Conservation (phyloP, 768 basidiomycete genomes). For the Chalciporus pseudorubinellus region DNA sequence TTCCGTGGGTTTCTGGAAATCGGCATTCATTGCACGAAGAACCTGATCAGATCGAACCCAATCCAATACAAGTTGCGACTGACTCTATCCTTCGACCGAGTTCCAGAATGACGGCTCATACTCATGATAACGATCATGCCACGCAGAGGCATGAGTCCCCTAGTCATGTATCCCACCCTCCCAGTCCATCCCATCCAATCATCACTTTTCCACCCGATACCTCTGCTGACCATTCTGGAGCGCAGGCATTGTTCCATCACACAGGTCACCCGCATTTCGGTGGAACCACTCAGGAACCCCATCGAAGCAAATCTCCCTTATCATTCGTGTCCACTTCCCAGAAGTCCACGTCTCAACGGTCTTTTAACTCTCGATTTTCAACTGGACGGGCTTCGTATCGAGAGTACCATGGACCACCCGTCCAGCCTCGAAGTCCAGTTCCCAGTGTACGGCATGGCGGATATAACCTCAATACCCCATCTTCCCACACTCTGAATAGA, state of each 20-base stretch:
- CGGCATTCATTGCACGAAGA: constrained; percentile 18
- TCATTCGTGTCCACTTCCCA: constrained; percentile 13
- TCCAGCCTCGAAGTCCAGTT: constrained; percentile 12
- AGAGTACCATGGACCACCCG: constrained; percentile 14
- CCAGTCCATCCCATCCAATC: background rate
- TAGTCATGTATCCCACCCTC: background rate
- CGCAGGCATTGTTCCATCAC: background rate
- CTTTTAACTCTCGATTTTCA: constrained; percentile 14
- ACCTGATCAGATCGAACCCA: constrained; percentile 4
- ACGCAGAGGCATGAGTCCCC: background rate
- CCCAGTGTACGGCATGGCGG: background rate
- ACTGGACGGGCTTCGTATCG: constrained; percentile 24
- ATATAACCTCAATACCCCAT: background rate
- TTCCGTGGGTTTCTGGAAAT: constrained; percentile 7
- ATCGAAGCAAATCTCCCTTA: constrained; percentile 7
- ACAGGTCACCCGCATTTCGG: background rate
- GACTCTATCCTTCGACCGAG: constrained; percentile 1
- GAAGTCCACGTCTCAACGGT: constrained; percentile 13
- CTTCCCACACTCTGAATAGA: background rate
- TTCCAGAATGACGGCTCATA: background rate
- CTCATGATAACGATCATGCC: background rate
- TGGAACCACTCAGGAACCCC: background rate
- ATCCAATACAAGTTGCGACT: background rate
- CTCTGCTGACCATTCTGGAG: background rate
- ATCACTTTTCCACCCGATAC: background rate